A percentile compares a stretch with the other conserved stretches of the same genome.
These are phyloP conservation scores for Trichoderma atroviride DNA, from an alignment of 2,329 filamentous ascomycete species.

Conservation along the genomic window DNA sequence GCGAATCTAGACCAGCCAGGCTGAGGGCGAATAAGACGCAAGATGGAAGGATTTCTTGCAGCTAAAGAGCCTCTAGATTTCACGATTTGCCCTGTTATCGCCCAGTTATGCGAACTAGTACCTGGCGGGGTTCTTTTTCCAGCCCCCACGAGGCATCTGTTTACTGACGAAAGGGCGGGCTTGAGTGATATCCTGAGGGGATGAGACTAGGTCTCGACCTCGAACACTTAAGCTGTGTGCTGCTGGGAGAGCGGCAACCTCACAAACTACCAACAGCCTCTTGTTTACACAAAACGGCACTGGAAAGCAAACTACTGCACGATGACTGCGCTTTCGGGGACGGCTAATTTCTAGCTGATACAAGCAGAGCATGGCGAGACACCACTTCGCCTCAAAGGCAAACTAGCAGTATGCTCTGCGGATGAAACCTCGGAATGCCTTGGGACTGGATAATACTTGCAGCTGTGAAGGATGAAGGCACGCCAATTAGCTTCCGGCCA, in stretches of 20 bases:
- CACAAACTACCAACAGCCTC: not conserved
- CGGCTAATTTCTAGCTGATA: not conserved
- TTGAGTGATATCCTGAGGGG: not conserved
- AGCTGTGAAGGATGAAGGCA: not conserved
- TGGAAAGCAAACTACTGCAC: not conserved
- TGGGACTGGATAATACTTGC: not conserved
- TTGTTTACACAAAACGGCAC: not conserved
- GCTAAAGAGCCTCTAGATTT: not conserved
- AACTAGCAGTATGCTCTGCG: not conserved
- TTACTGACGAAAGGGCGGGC: not conserved
- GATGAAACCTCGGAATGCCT: not conserved
- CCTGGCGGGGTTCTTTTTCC: not conserved
- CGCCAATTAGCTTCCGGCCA: not conserved
- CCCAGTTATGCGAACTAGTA: not conserved
- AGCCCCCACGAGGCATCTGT: conserved; percentile 16
- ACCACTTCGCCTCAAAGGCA: not conserved
- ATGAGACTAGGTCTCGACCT: not conserved
- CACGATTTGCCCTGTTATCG: too few relatives aligned
- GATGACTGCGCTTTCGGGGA: not conserved
- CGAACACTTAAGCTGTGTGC: not conserved
- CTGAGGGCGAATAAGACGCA: not conserved
- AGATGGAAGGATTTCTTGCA: not conserved
- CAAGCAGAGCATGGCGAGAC: not conserved
- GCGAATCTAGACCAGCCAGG: not conserved
- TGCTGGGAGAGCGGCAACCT: not conserved